Conservation (phyloP, 2,329 filamentous ascomycete genomes). For the Xylariaceae sp. region DNA sequence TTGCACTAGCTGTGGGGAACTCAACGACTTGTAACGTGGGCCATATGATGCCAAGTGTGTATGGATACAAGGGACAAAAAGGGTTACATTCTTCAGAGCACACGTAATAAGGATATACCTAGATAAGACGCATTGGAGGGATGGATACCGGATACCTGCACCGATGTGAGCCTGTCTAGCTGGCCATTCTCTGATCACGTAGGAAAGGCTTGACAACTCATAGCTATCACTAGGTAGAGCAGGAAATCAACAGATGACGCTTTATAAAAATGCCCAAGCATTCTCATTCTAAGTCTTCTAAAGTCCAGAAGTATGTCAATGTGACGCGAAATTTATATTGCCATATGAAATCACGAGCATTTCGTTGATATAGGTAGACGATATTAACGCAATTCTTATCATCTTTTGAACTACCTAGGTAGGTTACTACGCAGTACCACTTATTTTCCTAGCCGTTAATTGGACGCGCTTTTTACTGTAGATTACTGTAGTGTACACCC, state of each 20-base stretch:
- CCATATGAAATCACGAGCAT: no score
- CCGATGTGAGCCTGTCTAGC: constrained; percentile 1
- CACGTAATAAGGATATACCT: constrained; percentile 7
- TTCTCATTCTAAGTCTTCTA: no score
- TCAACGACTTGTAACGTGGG: constrained; percentile 1
- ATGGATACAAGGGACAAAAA: neutral
- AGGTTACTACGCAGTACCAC: no score
- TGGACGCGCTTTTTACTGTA: no score
- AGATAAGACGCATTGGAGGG: constrained; percentile 19
- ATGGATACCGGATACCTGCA: constrained; percentile 20
- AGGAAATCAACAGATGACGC: constrained; percentile 2
- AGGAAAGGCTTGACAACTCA: neutral
- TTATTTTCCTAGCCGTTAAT: no score
- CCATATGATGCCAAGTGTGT: constrained; percentile 2
- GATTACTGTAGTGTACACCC: no score
- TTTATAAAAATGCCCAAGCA: neutral
- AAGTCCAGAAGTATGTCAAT: neutral
- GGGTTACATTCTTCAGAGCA: constrained; percentile 20
- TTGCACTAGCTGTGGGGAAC: neutral
- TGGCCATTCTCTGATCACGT: neutral
- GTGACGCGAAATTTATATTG: no score
- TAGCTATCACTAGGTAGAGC: constrained; percentile 15
- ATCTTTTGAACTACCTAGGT: no score
- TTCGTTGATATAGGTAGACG: no score
- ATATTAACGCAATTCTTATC: no score